Evolutionary conservation across 306 rosid species (phyloP).

Genomic region (Bauhinia variegata): DNA sequence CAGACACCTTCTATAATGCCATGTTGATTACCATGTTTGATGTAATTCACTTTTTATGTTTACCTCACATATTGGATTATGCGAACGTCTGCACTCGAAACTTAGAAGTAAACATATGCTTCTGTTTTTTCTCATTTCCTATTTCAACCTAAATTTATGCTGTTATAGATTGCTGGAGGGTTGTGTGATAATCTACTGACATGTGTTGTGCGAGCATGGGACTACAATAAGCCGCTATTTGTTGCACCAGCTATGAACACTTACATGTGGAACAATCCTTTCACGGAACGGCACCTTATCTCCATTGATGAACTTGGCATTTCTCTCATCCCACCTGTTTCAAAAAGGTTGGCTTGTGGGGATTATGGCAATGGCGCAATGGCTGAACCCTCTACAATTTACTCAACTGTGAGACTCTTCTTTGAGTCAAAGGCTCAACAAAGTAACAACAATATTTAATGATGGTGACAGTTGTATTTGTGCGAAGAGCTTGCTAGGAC

Average conservation of each 20-base stretch:
- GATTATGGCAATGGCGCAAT: constrained; percentile 57
- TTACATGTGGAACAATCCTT: constrained; percentile 73
- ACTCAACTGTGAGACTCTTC: constrained; percentile 55
- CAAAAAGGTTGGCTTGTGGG: constrained; percentile 73
- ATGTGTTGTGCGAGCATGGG: constrained; percentile 87
- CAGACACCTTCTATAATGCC: neutral
- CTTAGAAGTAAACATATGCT: no score
- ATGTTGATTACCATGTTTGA: neutral
- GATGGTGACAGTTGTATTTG: constrained; percentile 12
- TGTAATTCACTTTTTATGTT: constrained; percentile 21
- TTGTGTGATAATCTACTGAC: constrained; percentile 81
- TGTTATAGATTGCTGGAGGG: constrained; percentile 74
- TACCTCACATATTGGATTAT: constrained; percentile 7
- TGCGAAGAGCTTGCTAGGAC: constrained; percentile 4
- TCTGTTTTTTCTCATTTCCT: constrained; percentile 15
- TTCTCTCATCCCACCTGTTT: constrained; percentile 70
- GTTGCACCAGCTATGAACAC: constrained; percentile 89
- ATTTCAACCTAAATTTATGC: constrained; percentile 19
- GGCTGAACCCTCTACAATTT: constrained; percentile 63
- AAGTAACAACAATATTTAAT: constrained; percentile 21
- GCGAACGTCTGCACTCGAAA: neutral
- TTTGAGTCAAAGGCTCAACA: constrained; percentile 42
- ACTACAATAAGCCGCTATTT: constrained; percentile 70
- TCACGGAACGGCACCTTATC: constrained; percentile 65
- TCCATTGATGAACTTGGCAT: constrained; percentile 73